Evolutionary conservation across 257 asterid species (phyloP).

Genomic region (Fraxinus anomala): DNA sequence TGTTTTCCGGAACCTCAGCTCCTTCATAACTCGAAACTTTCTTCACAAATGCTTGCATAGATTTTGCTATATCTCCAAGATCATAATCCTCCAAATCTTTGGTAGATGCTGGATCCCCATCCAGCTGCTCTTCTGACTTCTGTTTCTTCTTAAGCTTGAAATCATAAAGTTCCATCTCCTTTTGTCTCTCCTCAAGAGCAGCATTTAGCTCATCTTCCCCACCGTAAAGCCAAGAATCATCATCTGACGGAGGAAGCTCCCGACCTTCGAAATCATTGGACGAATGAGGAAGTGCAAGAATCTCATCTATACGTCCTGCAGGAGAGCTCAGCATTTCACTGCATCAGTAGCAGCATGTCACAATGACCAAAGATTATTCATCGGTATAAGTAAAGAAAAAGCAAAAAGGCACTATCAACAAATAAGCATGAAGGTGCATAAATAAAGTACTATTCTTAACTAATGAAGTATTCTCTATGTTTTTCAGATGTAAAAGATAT

Average conservation of each 20-base stretch:
- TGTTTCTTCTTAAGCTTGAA: slow-evolving; percentile 59
- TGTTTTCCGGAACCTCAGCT: slow-evolving; percentile 81
- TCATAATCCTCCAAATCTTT: slow-evolving; percentile 50
- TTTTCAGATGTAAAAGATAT: not conserved
- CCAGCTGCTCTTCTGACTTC: slow-evolving; percentile 56
- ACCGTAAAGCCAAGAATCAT: slow-evolving; percentile 92
- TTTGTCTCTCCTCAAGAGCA: slow-evolving; percentile 82
- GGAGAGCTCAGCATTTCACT: slow-evolving; percentile 82
- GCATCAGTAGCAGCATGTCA: slow-evolving; percentile 37
- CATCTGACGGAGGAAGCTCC: slow-evolving; percentile 83
- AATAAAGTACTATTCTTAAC: not conserved
- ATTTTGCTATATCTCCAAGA: slow-evolving; percentile 78
- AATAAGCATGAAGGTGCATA: slow-evolving; percentile 3
- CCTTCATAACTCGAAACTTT: slow-evolving; percentile 80
- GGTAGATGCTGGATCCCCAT: slow-evolving; percentile 45
- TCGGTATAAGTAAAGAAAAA: slow-evolving; percentile 5
- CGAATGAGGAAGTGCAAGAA: slow-evolving; percentile 75
- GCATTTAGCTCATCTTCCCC: slow-evolving; percentile 87
- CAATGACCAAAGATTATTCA: slow-evolving; percentile 9
- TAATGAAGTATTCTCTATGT: not conserved
- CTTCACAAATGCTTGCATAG: slow-evolving; percentile 80
- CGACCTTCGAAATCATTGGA: slow-evolving; percentile 56
- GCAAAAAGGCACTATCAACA: slow-evolving; percentile 1
- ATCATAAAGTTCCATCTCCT: slow-evolving; percentile 79
- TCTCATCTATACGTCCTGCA: slow-evolving; percentile 72